Percentiles rank a stretch among this genome's conserved stretches.
phyloP scores from a whole-genome alignment of 2,329 filamentous ascomycete genomes.

The Macrophomina tecta region DNA sequence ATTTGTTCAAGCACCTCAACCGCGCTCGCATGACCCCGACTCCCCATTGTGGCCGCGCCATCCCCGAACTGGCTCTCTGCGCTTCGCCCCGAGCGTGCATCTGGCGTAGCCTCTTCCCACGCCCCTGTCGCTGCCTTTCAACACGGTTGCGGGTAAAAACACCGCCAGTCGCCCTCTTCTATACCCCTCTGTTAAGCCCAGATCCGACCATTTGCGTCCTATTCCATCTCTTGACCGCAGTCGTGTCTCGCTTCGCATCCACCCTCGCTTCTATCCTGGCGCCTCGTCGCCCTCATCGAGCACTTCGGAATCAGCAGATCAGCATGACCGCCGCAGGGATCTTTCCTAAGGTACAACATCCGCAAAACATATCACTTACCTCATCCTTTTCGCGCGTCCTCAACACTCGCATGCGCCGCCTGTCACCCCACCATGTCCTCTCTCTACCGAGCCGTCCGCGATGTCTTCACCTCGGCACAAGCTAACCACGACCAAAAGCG shows the following conservation, averaged over 20 bases:
- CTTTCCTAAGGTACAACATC: slow-evolving; percentile 3
- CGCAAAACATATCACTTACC: not conserved
- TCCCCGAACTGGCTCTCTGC: not conserved
- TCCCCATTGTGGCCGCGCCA: not conserved
- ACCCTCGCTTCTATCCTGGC: not conserved
- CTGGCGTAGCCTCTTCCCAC: not conserved
- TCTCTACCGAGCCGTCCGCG: not conserved
- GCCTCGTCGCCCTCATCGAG: not conserved
- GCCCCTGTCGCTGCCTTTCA: not conserved
- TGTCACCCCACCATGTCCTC: not conserved
- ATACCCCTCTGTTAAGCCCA: not conserved
- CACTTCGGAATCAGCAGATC: not conserved
- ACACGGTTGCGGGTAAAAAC: not conserved
- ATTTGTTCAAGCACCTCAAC: slow-evolving; percentile 4
- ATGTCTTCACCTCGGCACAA: not conserved
- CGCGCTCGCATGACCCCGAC: slow-evolving; percentile 21
- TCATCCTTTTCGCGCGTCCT: not conserved
- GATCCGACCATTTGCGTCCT: not conserved
- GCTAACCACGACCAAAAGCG: slow-evolving; percentile 1
- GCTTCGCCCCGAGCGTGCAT: not conserved
- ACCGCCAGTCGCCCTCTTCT: not conserved
- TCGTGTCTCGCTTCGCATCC: not conserved
- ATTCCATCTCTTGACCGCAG: not conserved
- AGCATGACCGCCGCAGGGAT: slow-evolving; percentile 14
- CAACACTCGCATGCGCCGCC: not conserved